These are phyloP conservation scores for Fusarium subtropicale DNA, from an alignment of 2,329 filamentous ascomycete genomes.

Conservation along the genomic window DNA sequence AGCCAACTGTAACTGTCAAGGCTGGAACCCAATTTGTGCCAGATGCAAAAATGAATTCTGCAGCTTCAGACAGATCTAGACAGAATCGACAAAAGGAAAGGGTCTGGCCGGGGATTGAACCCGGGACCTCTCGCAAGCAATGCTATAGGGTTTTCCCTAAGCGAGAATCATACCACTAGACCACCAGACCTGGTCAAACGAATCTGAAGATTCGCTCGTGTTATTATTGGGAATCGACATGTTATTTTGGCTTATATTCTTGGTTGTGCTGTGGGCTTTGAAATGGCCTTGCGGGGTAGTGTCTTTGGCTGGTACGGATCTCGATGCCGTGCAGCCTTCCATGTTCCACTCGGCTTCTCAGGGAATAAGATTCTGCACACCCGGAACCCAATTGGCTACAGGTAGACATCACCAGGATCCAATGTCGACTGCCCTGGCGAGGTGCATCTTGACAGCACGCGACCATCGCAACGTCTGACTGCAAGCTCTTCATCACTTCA, in stretches of 20 bases:
- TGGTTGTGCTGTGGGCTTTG: rapidly evolving
- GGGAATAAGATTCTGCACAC: background rate
- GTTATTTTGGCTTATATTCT: background rate
- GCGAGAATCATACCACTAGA: conserved; percentile 79
- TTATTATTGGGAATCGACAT: background rate
- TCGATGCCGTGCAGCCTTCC: conserved; percentile 23
- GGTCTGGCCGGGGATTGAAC: conserved; percentile 61
- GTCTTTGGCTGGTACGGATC: background rate
- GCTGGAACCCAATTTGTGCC: background rate
- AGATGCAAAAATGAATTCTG: conserved; percentile 1
- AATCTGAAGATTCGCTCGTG: conserved; percentile 16
- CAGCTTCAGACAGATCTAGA: background rate
- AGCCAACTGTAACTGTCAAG: background rate
- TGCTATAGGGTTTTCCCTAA: conserved; percentile 65
- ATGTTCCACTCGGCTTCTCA: background rate
- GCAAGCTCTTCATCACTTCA: background rate
- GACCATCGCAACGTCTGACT: background rate
- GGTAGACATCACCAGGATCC: background rate
- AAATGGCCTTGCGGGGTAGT: background rate
- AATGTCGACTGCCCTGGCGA: background rate
- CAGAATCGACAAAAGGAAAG: conserved; percentile 43
- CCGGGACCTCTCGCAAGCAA: conserved; percentile 59
- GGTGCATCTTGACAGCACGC: background rate
- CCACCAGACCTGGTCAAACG: conserved; percentile 58
- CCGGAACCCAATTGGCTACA: conserved; percentile 7